Conservation (phyloP, 2,329 filamentous ascomycete species). For the Xylariaceae sp. region DNA sequence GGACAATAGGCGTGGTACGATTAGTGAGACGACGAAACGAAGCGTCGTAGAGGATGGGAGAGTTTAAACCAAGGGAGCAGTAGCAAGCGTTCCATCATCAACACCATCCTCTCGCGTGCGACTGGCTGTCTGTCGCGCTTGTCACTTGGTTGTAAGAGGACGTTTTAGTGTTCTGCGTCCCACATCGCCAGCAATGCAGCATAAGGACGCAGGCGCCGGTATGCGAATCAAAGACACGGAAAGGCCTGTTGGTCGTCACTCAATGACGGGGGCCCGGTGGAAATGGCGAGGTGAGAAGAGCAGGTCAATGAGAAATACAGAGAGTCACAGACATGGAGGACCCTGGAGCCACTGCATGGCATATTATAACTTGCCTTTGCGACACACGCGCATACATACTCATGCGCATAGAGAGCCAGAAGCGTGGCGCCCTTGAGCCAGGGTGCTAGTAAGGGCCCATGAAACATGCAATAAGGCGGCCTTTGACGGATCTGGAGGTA, state of each 20-base stretch:
- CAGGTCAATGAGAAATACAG: conserved; percentile 10
- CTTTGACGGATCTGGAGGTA: conserved; percentile 12
- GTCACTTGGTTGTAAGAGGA: conserved; percentile 15
- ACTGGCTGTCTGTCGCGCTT: background rate
- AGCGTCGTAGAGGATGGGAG: conserved; percentile 12
- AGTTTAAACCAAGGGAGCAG: conserved; percentile 12
- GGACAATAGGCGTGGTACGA: background rate
- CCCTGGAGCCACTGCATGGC: conserved; percentile 26
- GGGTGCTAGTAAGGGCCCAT: conserved; percentile 18
- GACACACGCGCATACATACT: no score
- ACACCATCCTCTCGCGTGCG: conserved; percentile 9
- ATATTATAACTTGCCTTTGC: conserved; percentile 17
- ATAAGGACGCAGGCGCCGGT: conserved; percentile 18
- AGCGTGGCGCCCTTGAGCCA: no score
- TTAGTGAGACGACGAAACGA: conserved; percentile 14
- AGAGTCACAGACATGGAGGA: conserved; percentile 7
- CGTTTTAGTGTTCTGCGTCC: conserved; percentile 23
- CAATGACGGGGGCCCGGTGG: conserved; percentile 17
- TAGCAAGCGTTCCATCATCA: conserved; percentile 26
- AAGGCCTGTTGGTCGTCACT: conserved; percentile 15
- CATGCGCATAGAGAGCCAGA: no score
- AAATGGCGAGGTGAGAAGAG: conserved; percentile 16
- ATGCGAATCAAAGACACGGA: conserved; percentile 17
- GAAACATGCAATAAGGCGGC: conserved; percentile 30
- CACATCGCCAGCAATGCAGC: conserved; percentile 31